Evolutionary conservation across 148 eudicot species (phyloP).

Genomic region (Talinum fruticosum): DNA sequence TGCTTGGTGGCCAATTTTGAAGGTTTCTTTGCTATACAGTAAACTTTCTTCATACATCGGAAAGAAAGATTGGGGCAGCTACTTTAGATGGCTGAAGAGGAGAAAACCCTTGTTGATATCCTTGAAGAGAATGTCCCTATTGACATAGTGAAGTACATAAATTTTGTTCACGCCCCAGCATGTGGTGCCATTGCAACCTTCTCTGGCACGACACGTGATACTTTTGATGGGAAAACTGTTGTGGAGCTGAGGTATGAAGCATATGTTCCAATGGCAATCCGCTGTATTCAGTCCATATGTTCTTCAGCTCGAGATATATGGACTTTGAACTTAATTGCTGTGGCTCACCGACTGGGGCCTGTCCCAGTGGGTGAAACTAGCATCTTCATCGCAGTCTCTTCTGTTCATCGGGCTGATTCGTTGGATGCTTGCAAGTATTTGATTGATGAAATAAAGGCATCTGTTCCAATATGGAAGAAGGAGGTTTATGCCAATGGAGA

Average conservation of each 20-base stretch:
- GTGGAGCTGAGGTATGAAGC: slow-evolving; percentile 90
- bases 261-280: slow-evolving; percentile 81
- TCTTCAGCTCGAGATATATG: slow-evolving; percentile 58
- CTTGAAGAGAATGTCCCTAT: slow-evolving; percentile 58
- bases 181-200: slow-evolving; percentile 89
- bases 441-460: slow-evolving; percentile 88
- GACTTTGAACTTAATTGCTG: slow-evolving; percentile 55
- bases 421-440: slow-evolving; percentile 80
- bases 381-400: slow-evolving; percentile 64
- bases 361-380: slow-evolving; percentile 88
- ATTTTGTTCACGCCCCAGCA: slow-evolving; percentile 57
- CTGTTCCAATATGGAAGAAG: slow-evolving; percentile 93
- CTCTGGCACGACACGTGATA: slow-evolving; percentile 87
- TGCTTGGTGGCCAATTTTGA: slow-evolving; percentile 5
- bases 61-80: no score
- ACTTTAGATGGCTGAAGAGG: slow-evolving; percentile 41
- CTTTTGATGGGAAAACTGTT: slow-evolving; percentile 68
- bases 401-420: slow-evolving; percentile 73
- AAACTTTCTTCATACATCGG: no score
- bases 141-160: slow-evolving; percentile 76
- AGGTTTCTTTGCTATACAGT: background rate
- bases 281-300: slow-evolving; percentile 68
- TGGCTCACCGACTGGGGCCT: slow-evolving; percentile 72
- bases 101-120: slow-evolving; percentile 63
- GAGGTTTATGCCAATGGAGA: slow-evolving; percentile 88